Percentiles rank a stretch among this genome's conserved stretches.
phyloP scores from a whole-genome alignment of 2,329 filamentous ascomycete species.

The Trichothecium sympodiale region DNA sequence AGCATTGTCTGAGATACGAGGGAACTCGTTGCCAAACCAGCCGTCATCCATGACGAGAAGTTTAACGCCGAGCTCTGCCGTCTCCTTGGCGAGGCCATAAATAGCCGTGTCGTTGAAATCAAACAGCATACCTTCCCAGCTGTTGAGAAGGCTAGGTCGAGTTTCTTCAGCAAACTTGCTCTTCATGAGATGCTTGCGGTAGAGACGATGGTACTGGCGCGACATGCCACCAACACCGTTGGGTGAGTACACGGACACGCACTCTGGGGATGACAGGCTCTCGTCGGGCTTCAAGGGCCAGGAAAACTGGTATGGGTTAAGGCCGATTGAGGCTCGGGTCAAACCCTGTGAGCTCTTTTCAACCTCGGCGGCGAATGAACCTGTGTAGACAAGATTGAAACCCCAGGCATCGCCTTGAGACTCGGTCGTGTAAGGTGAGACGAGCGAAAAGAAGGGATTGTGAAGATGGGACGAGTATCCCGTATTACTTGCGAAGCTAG shows the following conservation, averaged over 20 bases:
- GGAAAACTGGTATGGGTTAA: constrained; percentile 50
- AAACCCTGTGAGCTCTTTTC: constrained; percentile 52
- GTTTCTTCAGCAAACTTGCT: constrained; percentile 40
- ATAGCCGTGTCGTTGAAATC: constrained; percentile 46
- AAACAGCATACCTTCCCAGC: constrained; percentile 53
- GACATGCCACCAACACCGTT: constrained; percentile 51
- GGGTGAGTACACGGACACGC: constrained; percentile 49
- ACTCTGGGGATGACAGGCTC: constrained; percentile 49
- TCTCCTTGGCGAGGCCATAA: constrained; percentile 41
- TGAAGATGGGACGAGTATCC: constrained; percentile 55
- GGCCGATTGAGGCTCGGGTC: constrained; percentile 46
- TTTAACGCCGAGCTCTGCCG: constrained; percentile 47
- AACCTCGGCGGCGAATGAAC: constrained; percentile 50
- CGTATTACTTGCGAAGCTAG: constrained; percentile 46
- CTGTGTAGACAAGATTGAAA: constrained; percentile 54
- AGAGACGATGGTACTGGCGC: constrained; percentile 48
- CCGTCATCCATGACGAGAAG: constrained; percentile 57
- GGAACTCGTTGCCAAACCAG: constrained; percentile 46
- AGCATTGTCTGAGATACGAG: constrained; percentile 11
- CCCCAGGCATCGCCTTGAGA: constrained; percentile 51
- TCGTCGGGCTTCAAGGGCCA: constrained; percentile 45
- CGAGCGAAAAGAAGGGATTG: constrained; percentile 52
- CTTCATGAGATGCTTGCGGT: constrained; percentile 48
- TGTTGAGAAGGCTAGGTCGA: constrained; percentile 49
- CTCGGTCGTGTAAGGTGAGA: constrained; percentile 47